Evolutionary conservation across 2,329 filamentous ascomycete species (phyloP).

Genomic region (Ustilaginoidea virens): DNA sequence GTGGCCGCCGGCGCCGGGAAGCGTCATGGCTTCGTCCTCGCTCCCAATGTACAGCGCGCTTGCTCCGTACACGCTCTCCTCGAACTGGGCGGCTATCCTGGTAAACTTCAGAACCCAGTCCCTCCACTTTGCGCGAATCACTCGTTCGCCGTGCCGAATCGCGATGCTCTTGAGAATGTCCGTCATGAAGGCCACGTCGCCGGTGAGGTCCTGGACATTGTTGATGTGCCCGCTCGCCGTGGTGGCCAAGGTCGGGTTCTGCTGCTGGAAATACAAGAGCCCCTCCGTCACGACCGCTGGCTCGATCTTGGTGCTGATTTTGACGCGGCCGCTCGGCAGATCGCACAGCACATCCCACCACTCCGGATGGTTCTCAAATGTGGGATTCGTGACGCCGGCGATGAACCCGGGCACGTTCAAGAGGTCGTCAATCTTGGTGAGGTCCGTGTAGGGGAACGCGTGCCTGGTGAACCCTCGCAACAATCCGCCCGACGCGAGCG

Average conservation of each 20-base stretch:
- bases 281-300: constrained; percentile 70
- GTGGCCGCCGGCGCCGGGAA: constrained; percentile 56
- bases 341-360: constrained; percentile 99
- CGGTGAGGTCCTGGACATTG: constrained; percentile 53
- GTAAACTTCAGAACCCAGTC: constrained; percentile 93
- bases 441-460: constrained; percentile 93
- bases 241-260: constrained; percentile 43
- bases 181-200: constrained; percentile 79
- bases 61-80: constrained; percentile 88
- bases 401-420: constrained; percentile 95
- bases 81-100: constrained; percentile 80
- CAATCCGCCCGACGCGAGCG: constrained; percentile 82
- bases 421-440: constrained; percentile 94
- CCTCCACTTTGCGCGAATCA: constrained; percentile 82
- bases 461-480: constrained; percentile 87
- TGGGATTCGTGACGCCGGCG: constrained; percentile 92
- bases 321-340: constrained; percentile 79
- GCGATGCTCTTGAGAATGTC: constrained; percentile 72
- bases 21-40: constrained; percentile 48
- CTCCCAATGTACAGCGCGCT: constrained; percentile 76
- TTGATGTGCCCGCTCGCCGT: constrained; percentile 27
- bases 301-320: constrained; percentile 84
- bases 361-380: constrained; percentile 84
- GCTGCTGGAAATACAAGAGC: constrained; percentile 73
- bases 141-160: constrained; percentile 75